Percentiles rank a stretch among this genome's conserved stretches.
These are phyloP conservation scores for Steccherinum ochraceum DNA, from an alignment of 768 basidiomycete genomes.

Conservation along the genomic window DNA sequence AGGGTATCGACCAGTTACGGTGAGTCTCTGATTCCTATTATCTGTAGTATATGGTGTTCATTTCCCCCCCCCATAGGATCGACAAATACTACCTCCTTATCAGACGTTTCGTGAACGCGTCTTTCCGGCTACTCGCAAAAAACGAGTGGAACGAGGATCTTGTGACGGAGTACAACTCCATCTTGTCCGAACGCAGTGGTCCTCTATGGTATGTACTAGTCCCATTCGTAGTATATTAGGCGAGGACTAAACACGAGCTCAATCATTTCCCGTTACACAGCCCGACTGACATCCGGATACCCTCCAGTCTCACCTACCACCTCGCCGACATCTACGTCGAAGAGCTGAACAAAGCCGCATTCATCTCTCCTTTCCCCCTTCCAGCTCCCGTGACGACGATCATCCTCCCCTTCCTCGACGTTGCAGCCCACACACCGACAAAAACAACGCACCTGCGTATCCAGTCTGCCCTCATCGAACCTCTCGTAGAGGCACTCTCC, in stretches of 20 bases:
- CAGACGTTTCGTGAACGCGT: slow-evolving; percentile 79
- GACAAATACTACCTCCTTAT: slow-evolving; percentile 98
- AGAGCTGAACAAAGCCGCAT: slow-evolving; percentile 72
- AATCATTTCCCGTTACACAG: slow-evolving; percentile 31
- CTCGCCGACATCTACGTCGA: slow-evolving; percentile 85
- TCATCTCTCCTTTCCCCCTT: slow-evolving; percentile 19
- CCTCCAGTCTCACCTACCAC: slow-evolving; percentile 77
- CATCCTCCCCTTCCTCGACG: slow-evolving; percentile 61
- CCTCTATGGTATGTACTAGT: slow-evolving; percentile 64
- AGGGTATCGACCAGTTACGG: slow-evolving; percentile 86
- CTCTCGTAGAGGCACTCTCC: slow-evolving; percentile 53
- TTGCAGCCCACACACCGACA: slow-evolving; percentile 64
- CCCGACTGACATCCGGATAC: slow-evolving; percentile 64
- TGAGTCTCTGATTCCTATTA: slow-evolving; percentile 29
- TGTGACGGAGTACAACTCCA: slow-evolving; percentile 59
- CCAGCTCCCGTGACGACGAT: slow-evolving; percentile 49
- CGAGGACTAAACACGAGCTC: background rate
- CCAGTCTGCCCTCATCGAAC: slow-evolving; percentile 59
- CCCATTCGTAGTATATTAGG: background rate
- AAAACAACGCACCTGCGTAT: slow-evolving; percentile 69
- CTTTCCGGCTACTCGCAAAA: slow-evolving; percentile 74
- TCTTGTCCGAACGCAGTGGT: slow-evolving; percentile 63
- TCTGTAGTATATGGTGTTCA: background rate
- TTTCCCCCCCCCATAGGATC: slow-evolving; percentile 46
- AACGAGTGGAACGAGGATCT: slow-evolving; percentile 55